Conservation (phyloP, 495 filamentous ascomycete species). For the Aspergillus panamensis region DNA sequence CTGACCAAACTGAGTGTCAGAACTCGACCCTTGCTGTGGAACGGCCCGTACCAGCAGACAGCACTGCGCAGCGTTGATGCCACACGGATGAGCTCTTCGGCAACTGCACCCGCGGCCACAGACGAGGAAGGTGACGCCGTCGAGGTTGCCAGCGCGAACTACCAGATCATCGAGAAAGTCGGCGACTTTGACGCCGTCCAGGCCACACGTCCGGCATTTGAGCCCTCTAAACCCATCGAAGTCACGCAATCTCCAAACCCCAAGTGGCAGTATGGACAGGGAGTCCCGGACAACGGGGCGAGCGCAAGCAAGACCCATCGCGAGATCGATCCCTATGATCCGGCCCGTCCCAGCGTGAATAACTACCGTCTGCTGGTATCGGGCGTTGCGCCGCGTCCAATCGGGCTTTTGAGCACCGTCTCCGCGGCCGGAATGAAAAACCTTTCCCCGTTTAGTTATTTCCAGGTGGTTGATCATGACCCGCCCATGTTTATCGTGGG, state of each 20-base stretch:
- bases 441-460: constrained; percentile 80
- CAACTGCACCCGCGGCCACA: not conserved
- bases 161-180: not conserved
- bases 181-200: not conserved
- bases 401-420: constrained; percentile 55
- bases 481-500: constrained; percentile 82
- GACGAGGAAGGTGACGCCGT: too few relatives aligned
- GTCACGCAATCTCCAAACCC: constrained; percentile 45
- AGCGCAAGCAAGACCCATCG: constrained; percentile 54
- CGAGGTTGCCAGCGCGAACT: too few relatives aligned
- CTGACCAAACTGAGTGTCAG: too few relatives aligned
- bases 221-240: not conserved
- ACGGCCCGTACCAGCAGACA: not conserved
- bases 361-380: constrained; percentile 91
- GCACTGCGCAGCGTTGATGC: too few relatives aligned
- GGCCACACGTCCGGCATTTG: not conserved
- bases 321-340: constrained; percentile 73
- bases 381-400: constrained; percentile 74
- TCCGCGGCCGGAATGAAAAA: constrained; percentile 59
- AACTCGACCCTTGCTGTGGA: not conserved
- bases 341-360: constrained; percentile 56
- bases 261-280: constrained; percentile 67
- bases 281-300: constrained; percentile 56
- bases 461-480: constrained; percentile 75
- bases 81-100: not conserved